These are phyloP conservation scores for Dothiorella sarmentorum DNA, from an alignment of 2,329 filamentous ascomycete species.

Conservation along the genomic window DNA sequence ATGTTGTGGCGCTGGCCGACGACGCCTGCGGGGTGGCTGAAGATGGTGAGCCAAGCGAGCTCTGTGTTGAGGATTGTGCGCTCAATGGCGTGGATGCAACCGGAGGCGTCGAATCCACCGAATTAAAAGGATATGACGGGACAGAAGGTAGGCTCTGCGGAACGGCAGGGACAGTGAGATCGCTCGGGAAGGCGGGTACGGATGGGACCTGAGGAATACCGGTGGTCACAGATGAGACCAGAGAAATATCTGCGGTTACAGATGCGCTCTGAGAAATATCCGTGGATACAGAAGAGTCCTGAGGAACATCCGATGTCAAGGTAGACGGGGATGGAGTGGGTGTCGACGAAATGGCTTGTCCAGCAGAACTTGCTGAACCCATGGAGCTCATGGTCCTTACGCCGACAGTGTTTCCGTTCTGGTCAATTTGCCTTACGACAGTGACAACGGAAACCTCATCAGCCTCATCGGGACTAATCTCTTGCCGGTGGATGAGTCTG, in stretches of 20 bases:
- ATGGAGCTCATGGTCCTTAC: conserved; percentile 14
- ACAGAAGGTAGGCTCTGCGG: too few relatives aligned
- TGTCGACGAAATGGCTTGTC: conserved; percentile 6
- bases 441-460: conserved; percentile 13
- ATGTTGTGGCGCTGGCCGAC: neutral
- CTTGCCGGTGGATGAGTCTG: conserved; percentile 33
- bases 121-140: conserved; percentile 32
- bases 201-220: conserved; percentile 29
- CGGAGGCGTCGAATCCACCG: neutral
- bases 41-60: conserved; percentile 15
- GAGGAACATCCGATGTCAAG: too few relatives aligned
- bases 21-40: conserved; percentile 20
- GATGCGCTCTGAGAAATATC: conserved; percentile 28
- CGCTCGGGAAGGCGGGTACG: conserved; percentile 35
- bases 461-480: conserved; percentile 4
- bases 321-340: conserved; percentile 4
- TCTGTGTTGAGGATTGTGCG: neutral
- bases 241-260: too few relatives aligned
- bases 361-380: conserved; percentile 1
- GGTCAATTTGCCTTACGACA: conserved; percentile 15
- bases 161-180: conserved; percentile 27
- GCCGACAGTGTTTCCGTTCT: conserved; percentile 16
- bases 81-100: conserved; percentile 10
- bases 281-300: neutral
- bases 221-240: neutral